phyloP scores from a whole-genome alignment of 2,329 filamentous ascomycete species.

The Fusarium sp. region DNA sequence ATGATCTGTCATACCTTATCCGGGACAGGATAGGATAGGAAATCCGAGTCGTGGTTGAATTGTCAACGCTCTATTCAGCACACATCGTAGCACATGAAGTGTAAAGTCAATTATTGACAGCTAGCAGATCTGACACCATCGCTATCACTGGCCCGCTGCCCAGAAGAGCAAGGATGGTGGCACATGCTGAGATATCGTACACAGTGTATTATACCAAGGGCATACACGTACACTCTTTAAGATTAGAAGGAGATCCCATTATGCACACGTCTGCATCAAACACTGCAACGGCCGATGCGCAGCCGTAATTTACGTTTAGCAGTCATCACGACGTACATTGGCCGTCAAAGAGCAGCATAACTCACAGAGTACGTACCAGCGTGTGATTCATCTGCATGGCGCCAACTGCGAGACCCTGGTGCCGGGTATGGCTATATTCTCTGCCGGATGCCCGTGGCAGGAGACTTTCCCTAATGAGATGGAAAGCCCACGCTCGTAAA shows the following conservation, averaged over 20 bases:
- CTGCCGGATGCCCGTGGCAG: slow-evolving; percentile 8
- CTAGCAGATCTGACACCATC: slow-evolving; percentile 19
- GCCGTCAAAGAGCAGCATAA: slow-evolving; percentile 7
- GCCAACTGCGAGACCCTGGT: slow-evolving; percentile 38
- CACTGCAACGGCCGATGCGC: slow-evolving; percentile 10
- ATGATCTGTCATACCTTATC: slow-evolving; percentile 16
- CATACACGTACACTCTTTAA: not conserved
- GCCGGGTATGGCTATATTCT: slow-evolving; percentile 25
- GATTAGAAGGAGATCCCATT: slow-evolving; percentile 11
- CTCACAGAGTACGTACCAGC: slow-evolving; percentile 24
- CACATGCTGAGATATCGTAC: not conserved
- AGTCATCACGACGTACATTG: slow-evolving; percentile 16
- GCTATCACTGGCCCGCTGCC: not conserved
- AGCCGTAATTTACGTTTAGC: slow-evolving; percentile 14
- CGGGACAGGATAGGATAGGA: not conserved
- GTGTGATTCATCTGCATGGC: slow-evolving; percentile 47
- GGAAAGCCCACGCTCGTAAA: not conserved
- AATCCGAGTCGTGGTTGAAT: slow-evolving; percentile 4
- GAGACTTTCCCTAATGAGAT: slow-evolving; percentile 10
- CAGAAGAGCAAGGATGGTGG: not conserved
- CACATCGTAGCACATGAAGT: not conserved
- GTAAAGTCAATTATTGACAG: slow-evolving; percentile 1
- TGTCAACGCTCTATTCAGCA: slow-evolving; percentile 5
- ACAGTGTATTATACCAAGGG: not conserved
- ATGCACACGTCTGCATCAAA: slow-evolving; percentile 7